Evolutionary conservation across 164 flowering plant species (phyloP).

Genomic region (Santalum album): DNA sequence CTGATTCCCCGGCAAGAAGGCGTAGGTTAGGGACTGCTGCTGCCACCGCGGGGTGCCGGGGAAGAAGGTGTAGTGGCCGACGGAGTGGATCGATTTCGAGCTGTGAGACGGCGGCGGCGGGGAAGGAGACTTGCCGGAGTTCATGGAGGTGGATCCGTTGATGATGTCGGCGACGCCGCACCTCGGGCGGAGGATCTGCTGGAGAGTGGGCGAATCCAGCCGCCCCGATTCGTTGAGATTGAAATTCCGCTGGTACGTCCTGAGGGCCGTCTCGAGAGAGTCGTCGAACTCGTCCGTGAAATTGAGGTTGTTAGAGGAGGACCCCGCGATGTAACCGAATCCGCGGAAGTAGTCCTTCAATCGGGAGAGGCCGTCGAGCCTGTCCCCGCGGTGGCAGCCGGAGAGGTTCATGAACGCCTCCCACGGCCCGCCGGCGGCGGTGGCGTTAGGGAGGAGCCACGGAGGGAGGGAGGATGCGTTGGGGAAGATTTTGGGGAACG

Average conservation of each 20-base stretch:
- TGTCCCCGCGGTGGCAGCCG: constrained; percentile 40
- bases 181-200: constrained; percentile 23
- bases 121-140: constrained; percentile 13
- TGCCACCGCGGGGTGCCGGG: constrained; percentile 45
- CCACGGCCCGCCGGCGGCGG: constrained; percentile 25
- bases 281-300: constrained; percentile 4
- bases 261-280: background rate
- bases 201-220: constrained; percentile 28
- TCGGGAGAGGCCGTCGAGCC: constrained; percentile 29
- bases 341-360: constrained; percentile 12
- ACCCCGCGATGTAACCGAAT: constrained; percentile 1
- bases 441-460: constrained; percentile 11
- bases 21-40: constrained; percentile 35
- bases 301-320: background rate
- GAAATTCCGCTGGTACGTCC: constrained; percentile 4
- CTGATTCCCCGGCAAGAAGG: constrained; percentile 33
- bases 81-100: constrained; percentile 20
- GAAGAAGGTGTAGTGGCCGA: constrained; percentile 56
- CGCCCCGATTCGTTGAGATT: constrained; percentile 24
- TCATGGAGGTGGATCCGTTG: constrained; percentile 31
- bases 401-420: constrained; percentile 26
- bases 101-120: background rate
- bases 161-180: constrained; percentile 28
- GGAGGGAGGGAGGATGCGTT: constrained; percentile 23
- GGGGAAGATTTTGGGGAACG: constrained; percentile 22